phyloP scores from a whole-genome alignment of 2,329 filamentous ascomycete genomes.

The Phyllosticta ampelicida region DNA sequence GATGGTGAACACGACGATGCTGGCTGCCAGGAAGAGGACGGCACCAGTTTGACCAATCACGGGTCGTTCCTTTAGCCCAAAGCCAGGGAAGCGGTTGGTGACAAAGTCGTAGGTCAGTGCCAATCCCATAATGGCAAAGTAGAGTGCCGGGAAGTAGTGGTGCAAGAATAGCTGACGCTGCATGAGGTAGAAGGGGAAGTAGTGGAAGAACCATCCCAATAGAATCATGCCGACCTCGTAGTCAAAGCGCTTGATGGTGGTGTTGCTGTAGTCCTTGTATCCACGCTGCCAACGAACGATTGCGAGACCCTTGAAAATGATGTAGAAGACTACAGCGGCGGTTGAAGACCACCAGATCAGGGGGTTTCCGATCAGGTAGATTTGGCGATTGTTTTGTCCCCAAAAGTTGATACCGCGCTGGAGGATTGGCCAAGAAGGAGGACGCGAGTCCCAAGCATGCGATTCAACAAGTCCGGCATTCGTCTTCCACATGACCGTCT shows the following conservation, averaged over 20 bases:
- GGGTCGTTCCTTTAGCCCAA: slow-evolving; percentile 60
- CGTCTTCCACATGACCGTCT: slow-evolving; percentile 97
- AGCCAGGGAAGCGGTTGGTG: slow-evolving; percentile 57
- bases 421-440: slow-evolving; percentile 84
- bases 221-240: slow-evolving; percentile 89
- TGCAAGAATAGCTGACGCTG: slow-evolving; percentile 95
- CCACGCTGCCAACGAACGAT: slow-evolving; percentile 90
- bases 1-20: slow-evolving; percentile 67
- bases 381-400: slow-evolving; percentile 86
- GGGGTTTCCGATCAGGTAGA: slow-evolving; percentile 93
- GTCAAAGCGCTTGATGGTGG: slow-evolving; percentile 90
- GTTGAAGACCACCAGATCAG: slow-evolving; percentile 91
- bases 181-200: slow-evolving; percentile 99
- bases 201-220: slow-evolving; percentile 93
- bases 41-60: slow-evolving; percentile 65
- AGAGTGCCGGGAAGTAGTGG: slow-evolving; percentile 94
- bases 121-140: slow-evolving; percentile 83
- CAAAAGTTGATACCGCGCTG: slow-evolving; percentile 98
- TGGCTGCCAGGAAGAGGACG: slow-evolving; percentile 61
- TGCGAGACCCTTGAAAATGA: slow-evolving; percentile 76
- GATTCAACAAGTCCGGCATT: slow-evolving; percentile 94
- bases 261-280: slow-evolving; percentile 71
- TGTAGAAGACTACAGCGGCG: slow-evolving; percentile 63
- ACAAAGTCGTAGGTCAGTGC: slow-evolving; percentile 84
- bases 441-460: slow-evolving; percentile 95